Base-by-base conservation (phyloP, 2,329 filamentous ascomycete species). In the Penicillium frequentans region DNA sequence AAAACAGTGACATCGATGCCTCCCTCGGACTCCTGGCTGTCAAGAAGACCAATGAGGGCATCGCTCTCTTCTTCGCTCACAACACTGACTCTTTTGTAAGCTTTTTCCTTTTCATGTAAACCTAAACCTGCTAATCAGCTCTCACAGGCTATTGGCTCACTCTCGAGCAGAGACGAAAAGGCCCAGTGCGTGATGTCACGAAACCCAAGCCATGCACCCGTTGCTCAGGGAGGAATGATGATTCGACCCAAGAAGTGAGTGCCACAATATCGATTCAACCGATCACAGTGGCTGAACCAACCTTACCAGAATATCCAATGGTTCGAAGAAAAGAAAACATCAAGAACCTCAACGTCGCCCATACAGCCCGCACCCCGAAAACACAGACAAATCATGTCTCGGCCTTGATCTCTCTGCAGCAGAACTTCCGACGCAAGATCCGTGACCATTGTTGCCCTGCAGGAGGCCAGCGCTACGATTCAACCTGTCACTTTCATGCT, bases 21-120 rank as follows among this genome's bases (percentile, higher is more conserved):
- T 93, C 93, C 29, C 96, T 99, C 68, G 95, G 95, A 2, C 85
- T 96, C 56, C 87, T 99, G 79, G 87, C 87, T 1, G 90, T 97
- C 67, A 98, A 98, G 78, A 95, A 92, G 78, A 88, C 85, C 0
- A 81, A 79, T 13, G 81, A 84, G 23, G 92, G 91, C 1, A 86
- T 91, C 62, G 91, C 90, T 70, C 84, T 99, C 51, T 93, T 93
- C 74, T 99, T 96, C 77, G 93, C 90, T 1, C 95, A 99, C 80
- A 99, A 98, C 70, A 99, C 95, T 0, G 93, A 98, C 72, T 88
- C 86, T 1, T 89, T 89, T 68, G 84, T 82, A 69, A 71, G 79
- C 33, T 10, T 68, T 42, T 6, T 14, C 8, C 13, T 29, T 7
- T 39, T 8, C 16, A 5, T 23, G 8, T 5, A 27, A 37, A 3